Percentiles rank a stretch among this genome's conserved stretches.
These are phyloP conservation scores for Candida wancherniae DNA, from an alignment of 805 yeast species.

Conservation along the genomic window DNA sequence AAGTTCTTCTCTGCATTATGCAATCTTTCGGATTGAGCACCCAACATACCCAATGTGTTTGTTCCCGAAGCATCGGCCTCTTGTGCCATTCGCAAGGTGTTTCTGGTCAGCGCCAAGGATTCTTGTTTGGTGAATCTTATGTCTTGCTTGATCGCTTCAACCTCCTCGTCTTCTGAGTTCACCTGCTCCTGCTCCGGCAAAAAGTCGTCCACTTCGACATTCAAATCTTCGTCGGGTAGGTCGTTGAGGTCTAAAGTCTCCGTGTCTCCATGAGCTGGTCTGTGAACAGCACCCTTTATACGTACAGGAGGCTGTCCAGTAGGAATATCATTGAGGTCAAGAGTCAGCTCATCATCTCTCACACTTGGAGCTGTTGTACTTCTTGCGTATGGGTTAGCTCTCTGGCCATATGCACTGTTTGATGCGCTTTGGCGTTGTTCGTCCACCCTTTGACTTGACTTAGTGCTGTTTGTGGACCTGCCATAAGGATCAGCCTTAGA, in stretches of 20 bases:
- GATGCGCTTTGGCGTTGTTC: too few species aligned
- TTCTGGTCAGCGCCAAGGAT: conserved; percentile 78
- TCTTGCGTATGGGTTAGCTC: too few species aligned
- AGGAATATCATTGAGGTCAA: conserved; percentile 38
- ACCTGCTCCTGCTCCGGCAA: conserved; percentile 36
- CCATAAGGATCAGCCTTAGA: too few species aligned
- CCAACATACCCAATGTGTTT: conserved; percentile 86
- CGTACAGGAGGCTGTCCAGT: conserved; percentile 23
- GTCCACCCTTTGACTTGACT: too few species aligned
- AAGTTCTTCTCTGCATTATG: conserved; percentile 75
- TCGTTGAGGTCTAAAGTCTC: conserved; percentile 31
- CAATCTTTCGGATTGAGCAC: conserved; percentile 86
- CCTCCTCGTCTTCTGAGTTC: conserved; percentile 77
- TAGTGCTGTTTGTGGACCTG: too few species aligned
- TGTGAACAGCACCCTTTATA: conserved; percentile 20
- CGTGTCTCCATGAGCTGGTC: conserved; percentile 16
- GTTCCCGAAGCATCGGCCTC: conserved; percentile 44
- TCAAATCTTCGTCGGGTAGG: conserved; percentile 29
- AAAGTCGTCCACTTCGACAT: conserved; percentile 33
- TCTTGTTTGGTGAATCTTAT: conserved; percentile 82
- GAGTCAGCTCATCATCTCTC: conserved; percentile 27
- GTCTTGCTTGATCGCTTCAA: conserved; percentile 79
- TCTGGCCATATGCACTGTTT: too few species aligned
- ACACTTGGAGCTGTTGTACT: too few species aligned
- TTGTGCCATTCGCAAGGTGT: conserved; percentile 58